phyloP scores from a whole-genome alignment of 768 basidiomycete genomes.

The Favolaschia claudopus region DNA sequence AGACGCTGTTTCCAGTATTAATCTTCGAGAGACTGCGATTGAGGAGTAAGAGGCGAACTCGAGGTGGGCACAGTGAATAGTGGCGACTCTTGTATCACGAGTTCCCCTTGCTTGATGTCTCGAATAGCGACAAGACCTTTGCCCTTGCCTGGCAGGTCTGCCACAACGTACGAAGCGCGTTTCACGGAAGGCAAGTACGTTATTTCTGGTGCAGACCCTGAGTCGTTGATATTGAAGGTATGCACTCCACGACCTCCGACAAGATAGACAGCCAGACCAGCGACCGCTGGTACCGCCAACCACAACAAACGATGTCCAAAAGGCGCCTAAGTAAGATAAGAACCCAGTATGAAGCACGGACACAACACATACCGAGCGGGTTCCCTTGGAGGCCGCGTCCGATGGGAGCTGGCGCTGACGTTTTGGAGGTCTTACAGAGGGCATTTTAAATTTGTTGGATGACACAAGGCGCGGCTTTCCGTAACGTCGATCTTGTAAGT shows the following conservation, averaged over 20 bases:
- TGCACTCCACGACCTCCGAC: too few species aligned
- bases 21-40: neutral
- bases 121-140: conserved; percentile 61
- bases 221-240: too few species aligned
- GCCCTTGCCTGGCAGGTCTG: conserved; percentile 61
- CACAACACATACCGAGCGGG: neutral
- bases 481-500: too few species aligned
- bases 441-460: too few species aligned
- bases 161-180: conserved; percentile 42
- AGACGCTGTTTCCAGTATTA: conserved; percentile 39
- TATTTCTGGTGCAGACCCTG: neutral
- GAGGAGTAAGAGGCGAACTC: conserved; percentile 40
- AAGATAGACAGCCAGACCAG: conserved; percentile 4
- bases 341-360: neutral
- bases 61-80: conserved; percentile 58
- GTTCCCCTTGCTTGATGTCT: conserved; percentile 68
- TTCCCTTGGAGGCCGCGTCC: neutral
- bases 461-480: too few species aligned
- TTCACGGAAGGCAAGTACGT: neutral
- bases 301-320: neutral
- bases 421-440: conserved; percentile 16
- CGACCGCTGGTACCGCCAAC: conserved; percentile 5
- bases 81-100: conserved; percentile 62
- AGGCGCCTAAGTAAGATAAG: neutral
- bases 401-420: conserved; percentile 5